Evolutionary conservation across 1,284 basidiomycete genomes (phyloP).

Genomic region (Cutaneotrichosporon sp.): DNA sequence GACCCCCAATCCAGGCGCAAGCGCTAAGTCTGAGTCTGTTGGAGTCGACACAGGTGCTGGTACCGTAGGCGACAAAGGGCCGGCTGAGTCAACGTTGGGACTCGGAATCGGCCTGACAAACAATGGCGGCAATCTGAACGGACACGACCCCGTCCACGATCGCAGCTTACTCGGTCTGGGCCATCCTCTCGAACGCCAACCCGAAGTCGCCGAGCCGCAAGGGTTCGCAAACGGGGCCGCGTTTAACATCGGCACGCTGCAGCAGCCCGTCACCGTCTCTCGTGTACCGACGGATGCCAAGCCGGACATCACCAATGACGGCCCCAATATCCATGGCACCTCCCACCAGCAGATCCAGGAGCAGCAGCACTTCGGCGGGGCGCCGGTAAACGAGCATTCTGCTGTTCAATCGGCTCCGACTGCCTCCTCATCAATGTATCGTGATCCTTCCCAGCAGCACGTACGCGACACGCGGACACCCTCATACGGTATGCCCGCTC

Average conservation of each 20-base stretch:
- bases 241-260: not conserved
- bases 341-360: no score
- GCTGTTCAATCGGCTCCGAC: not conserved
- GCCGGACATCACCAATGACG: no score
- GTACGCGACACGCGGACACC: not conserved
- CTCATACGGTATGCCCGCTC: not conserved
- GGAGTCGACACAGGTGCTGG: no score
- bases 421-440: not conserved
- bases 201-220: no score
- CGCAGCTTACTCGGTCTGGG: not conserved
- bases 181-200: not conserved
- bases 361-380: no score
- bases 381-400: no score
- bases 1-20: no score
- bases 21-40: no score
- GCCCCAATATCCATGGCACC: no score
- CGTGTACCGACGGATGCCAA: not conserved
- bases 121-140: not conserved
- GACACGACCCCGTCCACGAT: not conserved
- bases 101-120: not conserved
- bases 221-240: not conserved
- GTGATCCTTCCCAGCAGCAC: not conserved
- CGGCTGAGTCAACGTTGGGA: no score
- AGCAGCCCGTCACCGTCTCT: not conserved
- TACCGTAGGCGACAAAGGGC: no score